Evolutionary conservation across 2,329 filamentous ascomycete species (phyloP).

Genomic region (Diaporthe australafricana): DNA sequence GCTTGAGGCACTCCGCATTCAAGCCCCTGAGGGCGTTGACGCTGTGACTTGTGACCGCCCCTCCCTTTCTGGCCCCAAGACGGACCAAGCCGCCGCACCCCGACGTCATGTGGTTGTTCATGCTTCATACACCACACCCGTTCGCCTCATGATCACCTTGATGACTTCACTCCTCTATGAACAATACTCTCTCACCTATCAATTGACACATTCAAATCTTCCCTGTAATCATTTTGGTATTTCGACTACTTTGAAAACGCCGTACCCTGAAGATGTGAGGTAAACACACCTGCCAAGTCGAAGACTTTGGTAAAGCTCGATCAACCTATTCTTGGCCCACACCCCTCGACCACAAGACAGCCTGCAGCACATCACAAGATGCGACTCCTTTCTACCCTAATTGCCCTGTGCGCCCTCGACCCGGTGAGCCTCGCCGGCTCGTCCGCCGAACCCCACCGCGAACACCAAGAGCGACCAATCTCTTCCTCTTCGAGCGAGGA

Average conservation of each 20-base stretch:
- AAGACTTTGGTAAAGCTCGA: conserved; percentile 27
- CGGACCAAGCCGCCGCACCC: neutral
- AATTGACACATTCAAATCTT: neutral
- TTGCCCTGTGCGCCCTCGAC: neutral
- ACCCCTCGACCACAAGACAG: neutral
- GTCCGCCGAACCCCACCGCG: conserved; percentile 11
- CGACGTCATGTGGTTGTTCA: conserved; percentile 35
- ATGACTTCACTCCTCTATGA: neutral
- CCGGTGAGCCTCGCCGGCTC: conserved; percentile 19
- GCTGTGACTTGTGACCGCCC: neutral
- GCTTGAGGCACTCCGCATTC: neutral
- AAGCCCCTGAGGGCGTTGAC: neutral
- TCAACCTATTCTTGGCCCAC: conserved; percentile 6
- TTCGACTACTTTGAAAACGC: neutral
- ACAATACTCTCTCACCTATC: neutral
- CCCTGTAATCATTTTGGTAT: neutral
- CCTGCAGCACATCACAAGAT: conserved; percentile 13
- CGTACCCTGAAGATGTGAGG: conserved; percentile 28
- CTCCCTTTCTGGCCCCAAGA: neutral
- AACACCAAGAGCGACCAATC: conserved; percentile 28
- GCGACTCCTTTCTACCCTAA: conserved; percentile 22
- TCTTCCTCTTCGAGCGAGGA: conserved; percentile 20
- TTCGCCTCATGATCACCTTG: conserved; percentile 14
- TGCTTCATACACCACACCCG: neutral
- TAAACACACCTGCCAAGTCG: conserved; percentile 25